Conservation (phyloP, 495 filamentous ascomycete species). For the Hyaloscypha variabilis region DNA sequence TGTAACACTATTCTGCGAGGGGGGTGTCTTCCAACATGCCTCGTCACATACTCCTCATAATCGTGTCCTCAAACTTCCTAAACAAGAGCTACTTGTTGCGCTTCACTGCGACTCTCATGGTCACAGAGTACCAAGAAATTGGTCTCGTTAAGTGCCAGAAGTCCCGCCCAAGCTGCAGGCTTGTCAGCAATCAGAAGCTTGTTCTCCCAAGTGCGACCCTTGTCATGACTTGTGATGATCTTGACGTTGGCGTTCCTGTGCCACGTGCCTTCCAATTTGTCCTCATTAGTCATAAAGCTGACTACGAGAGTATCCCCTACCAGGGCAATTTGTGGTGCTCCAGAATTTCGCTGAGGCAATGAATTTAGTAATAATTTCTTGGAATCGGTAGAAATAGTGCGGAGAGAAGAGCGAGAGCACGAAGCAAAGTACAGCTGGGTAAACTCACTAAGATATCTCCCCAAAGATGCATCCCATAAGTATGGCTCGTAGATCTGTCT, state of each 20-base stretch:
- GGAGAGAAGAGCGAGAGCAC: too few species aligned
- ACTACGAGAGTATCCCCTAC: conserved; percentile 59
- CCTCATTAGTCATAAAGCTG: conserved; percentile 67
- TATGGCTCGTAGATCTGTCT: conserved; percentile 44
- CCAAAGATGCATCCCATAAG: conserved; percentile 35
- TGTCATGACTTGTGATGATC: conserved; percentile 6
- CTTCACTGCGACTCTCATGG: conserved; percentile 6
- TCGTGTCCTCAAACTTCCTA: neutral
- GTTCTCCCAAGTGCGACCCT: conserved; percentile 8
- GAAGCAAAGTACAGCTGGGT: neutral
- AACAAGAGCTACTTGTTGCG: neutral
- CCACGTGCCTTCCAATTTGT: conserved; percentile 29
- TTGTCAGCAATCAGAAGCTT: conserved; percentile 5
- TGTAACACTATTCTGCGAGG: too few species aligned
- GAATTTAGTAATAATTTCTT: neutral
- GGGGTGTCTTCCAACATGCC: neutral
- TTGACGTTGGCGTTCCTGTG: conserved; percentile 2
- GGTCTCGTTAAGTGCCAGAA: conserved; percentile 9
- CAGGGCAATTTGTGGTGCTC: conserved; percentile 60
- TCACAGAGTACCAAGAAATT: conserved; percentile 15
- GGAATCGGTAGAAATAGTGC: too few species aligned
- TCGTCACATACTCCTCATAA: neutral
- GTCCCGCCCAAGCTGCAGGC: conserved; percentile 11
- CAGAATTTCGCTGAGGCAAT: conserved; percentile 36
- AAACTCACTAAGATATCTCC: conserved; percentile 37